Base-by-base conservation (phyloP, 352 stramenopile species). In the Pythium scleroteichum region DNA sequence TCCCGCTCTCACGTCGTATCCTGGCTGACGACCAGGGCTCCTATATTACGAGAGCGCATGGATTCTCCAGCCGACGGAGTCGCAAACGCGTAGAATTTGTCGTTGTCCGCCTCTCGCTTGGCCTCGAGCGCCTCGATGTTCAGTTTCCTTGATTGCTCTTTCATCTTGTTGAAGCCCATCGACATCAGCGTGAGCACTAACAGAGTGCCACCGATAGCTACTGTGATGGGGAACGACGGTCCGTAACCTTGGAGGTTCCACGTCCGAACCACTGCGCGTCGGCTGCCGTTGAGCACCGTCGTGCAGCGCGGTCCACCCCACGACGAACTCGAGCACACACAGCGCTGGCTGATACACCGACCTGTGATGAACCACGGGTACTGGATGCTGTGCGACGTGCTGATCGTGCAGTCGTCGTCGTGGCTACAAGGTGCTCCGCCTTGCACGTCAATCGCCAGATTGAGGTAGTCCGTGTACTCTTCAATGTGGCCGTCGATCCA, bases 401-500 rank as follows among this genome's bases (percentile, higher is more conserved):
- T 71, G 24, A 87, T 64, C 0, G 80, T 87, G 41, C 82, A 92
- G 62, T 92, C 79, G 24, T 76, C 68, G 59, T 90, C 69, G 2
- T 20, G 68, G 13, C 48, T 71, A 51, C 79, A 90, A 32, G 86
- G 87, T 0, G 68, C 82, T 8, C 64, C 71, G 9, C 82, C 78
- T 9, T 66, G 60, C 3, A 91, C 82, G 0, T 58, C 64, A 19
- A 80, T 69, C 16, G 68, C 38, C 4, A 69, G 68, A 50, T 89
- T 88, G 54, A 79, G 71, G 44, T 69, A 47, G 55, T 92, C 82
- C 39, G 72, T 65, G 62, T 78, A 92, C 64, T 84, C 72, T 41
- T 79, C 71, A 20, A 87, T 66, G 53, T 89, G 82, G 0, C 64
- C 77, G 26, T 78, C 65, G 57, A 92, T 92, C 73, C 79, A 92